Evolutionary conservation across 192 early-diverging fungal species (phyloP), one percentile per base, ranked within the genome.

Genomic region (Linnemannia exigua): DNA sequence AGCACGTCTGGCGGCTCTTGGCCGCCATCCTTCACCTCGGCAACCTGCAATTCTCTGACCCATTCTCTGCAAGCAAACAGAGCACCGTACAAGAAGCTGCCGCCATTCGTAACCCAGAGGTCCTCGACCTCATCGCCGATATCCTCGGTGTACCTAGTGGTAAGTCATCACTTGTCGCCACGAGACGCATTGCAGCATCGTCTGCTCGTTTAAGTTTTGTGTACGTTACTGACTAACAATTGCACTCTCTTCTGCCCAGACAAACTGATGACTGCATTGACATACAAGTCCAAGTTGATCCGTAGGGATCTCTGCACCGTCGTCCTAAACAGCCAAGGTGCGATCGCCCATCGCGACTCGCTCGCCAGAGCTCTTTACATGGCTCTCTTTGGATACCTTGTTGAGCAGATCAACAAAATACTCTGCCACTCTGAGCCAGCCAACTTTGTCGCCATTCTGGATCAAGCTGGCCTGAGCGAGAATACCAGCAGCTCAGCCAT

Each of bases 11-110:
- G 87, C 94, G 96, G 72, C 80, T 96, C 1, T 81, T 99, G 44
- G 94, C 96, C 0, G 98, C 96, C 1, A 95, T 99, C 51, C 87
- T 99, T 80, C 97, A 98, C 75, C 87, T 99, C 33, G 97, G 97
- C 41, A 97, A 98, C 71, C 85, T 97, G n/a, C 90, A 93, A 72
- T 99, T 99, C 79, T 73, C 90, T 4, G 95, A 94, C 72, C 88
- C 88, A 15, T 81, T 74, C 28, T 70, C 89, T 61, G 89, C 93
- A 54, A 90, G 92, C 52, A 93, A 93, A 80, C 88, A 90, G 41
- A 88, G 89, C 22, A 82, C 89, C 22, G 90, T 92, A 4, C 91
- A 96, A 76, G 97, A 97, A 73, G 90, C 95, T 1, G 95, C 94
- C 44, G 73, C 82, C 5, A 91, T 98, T 66, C 94, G 92, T 69